Base-by-base conservation (phyloP, 169 alveolate species). In the Plasmodium inui region DNA sequence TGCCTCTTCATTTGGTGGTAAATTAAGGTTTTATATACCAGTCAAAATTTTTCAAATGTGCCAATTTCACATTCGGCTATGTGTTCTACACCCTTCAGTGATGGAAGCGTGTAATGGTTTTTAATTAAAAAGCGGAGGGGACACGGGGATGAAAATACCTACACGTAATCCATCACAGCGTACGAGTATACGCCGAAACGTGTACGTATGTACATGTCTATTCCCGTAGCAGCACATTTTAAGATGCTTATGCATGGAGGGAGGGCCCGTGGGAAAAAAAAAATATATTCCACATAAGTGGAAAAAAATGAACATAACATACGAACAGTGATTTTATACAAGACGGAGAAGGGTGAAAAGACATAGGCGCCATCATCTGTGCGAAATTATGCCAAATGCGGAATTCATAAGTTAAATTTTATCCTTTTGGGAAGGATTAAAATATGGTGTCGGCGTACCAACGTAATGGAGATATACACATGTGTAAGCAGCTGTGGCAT, bases 1-100 rank as follows among this genome's bases (percentile, higher is more conserved):
- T 67, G 76, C 76, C n/a, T 19, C 22, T 19, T 67, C 22, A 19
- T 67, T 67, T 67, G 14, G 76, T 26, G 14, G n/a, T 26, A 67
- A 67, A 67, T 67, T 67, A 26, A 67, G 6, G 37, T 67, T 9
- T 67, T 67, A 67, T 67, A 41, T 67, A 67, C 41, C 41, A 67
- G 76, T 67, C 4, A 67, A 67, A 37, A 67, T 22, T 22, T 67
- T 67, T 28, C 8, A 67, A 67, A 67, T 67, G 76, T 67, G 76
- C 37, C 37, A 19, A 67, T 67, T 67, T 28, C 76, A 67, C 76
- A 67, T 67, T 67, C n/a, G 76, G 41, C n/a, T 67, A 4, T 67
- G 76, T 67, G 76, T 22, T 22, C 76, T 67, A 67, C 76, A 67
- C 76, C 76, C 76, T 67, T 7, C 37, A 8, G 76, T 67, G 76